Conservation (phyloP, 768 basidiomycete species). For the Termitomyces sp. region DNA sequence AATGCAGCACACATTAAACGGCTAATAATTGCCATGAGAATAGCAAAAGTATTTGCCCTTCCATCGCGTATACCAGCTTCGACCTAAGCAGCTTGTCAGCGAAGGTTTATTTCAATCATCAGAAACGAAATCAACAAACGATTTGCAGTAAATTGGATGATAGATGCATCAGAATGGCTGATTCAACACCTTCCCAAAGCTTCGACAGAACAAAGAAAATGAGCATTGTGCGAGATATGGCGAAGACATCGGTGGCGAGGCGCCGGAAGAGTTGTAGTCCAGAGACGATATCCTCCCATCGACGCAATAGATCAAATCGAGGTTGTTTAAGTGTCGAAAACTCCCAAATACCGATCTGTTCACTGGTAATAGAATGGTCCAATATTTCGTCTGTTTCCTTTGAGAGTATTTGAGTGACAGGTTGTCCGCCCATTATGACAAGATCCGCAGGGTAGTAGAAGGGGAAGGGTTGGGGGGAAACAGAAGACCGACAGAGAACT, state of each 20-base stretch:
- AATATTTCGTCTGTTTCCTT: background rate
- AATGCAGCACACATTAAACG: constrained; percentile 20
- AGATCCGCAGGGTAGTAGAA: background rate
- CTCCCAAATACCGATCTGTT: constrained; percentile 23
- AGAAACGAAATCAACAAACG: constrained; percentile 11
- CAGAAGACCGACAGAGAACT: background rate
- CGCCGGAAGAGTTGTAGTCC: constrained; percentile 20
- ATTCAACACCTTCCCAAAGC: constrained; percentile 25
- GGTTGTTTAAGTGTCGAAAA: constrained; percentile 12
- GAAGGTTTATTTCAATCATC: background rate
- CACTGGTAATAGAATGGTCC: constrained; percentile 14
- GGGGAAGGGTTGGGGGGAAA: too few species aligned
- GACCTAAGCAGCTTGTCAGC: constrained; percentile 15
- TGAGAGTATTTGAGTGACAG: background rate
- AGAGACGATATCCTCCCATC: constrained; percentile 12
- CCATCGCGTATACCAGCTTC: constrained; percentile 22
- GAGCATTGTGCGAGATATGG: constrained; percentile 20
- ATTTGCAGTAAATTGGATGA: constrained; percentile 22
- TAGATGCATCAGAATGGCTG: constrained; percentile 26
- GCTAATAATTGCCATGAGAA: constrained; percentile 17
- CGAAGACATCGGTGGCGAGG: constrained; percentile 24
- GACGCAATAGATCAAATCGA: constrained; percentile 6
- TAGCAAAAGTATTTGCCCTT: constrained; percentile 16
- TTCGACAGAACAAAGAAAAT: constrained; percentile 21
- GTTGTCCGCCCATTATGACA: background rate